Evolutionary conservation across 177 flowering plant species (phyloP), one percentile per base, ranked within the genome.

Genomic region (Vitis hybrid): DNA sequence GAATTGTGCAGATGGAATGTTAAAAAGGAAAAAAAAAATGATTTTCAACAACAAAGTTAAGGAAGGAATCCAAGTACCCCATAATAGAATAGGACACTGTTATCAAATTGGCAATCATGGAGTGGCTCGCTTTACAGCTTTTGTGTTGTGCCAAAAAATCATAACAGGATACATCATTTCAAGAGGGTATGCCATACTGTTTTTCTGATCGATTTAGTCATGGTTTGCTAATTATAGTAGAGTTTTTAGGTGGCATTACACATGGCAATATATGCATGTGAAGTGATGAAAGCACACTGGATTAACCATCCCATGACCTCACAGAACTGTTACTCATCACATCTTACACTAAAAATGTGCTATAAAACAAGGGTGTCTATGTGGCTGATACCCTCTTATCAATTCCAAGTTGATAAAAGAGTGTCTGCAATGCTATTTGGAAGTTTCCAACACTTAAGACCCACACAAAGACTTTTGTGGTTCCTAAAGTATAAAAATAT

Each of bases 91-190:
- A 72, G 53, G 74, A 69, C 68, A 64, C 51, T 14, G 19, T 59
- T 22, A 68, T 69, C 70, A 55, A 67, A 53, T 69, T 62, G 56
- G 13, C 76, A 75, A 75, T 62, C 72, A 72, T 66, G 52, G 63
- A 72, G 64, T 48, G 49, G 55, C 67, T 56, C 70, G 19, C 73
- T 68, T 78, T 71, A 78, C 73, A 74, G 67, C 68, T 74, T 53
- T 16, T 51, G 14, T 5, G 65, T 29, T 62, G 53, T 59, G 63
- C 57, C 15, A 69, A 31, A 7, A 45, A 15, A 66, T 39, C 48
- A 33, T 59, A 16, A 49, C 61, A 67, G 65, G 69, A 33, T 65
- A 45, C 67, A 66, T 18, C 58, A 26, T 31, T 69, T 66, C 39
- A 14, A 60, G 65, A 12, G 66, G 15, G 57, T 8, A 58, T 51